These are phyloP conservation scores for Cutaneotrichosporon mucoides DNA, from an alignment of 1,284 basidiomycete species.

Conservation along the genomic window DNA sequence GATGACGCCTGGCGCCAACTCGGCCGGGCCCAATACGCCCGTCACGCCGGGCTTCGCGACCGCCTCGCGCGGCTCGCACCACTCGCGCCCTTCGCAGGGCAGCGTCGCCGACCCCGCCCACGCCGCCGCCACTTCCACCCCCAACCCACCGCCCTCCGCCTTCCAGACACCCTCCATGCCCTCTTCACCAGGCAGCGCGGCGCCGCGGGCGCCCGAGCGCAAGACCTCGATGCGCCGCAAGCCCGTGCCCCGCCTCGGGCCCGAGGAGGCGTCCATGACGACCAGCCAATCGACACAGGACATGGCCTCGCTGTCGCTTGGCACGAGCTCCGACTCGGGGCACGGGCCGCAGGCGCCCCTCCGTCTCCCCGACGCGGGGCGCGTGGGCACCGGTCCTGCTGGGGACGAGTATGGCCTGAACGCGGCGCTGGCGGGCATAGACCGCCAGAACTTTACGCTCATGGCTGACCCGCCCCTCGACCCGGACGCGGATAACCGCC, in stretches of 20 bases:
- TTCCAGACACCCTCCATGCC: background rate
- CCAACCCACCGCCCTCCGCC: background rate
- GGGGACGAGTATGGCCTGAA: constrained; percentile 14
- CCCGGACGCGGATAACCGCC: background rate
- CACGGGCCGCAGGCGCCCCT: background rate
- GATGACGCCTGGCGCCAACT: too few relatives aligned
- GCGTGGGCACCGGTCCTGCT: background rate
- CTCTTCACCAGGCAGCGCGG: background rate
- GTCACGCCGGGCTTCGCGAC: constrained; percentile 1
- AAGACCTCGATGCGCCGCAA: constrained; percentile 19
- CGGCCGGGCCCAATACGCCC: constrained; percentile 2
- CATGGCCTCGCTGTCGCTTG: background rate
- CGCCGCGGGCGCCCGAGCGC: constrained; percentile 4
- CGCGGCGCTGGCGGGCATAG: constrained; percentile 9
- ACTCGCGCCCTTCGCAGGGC: background rate
- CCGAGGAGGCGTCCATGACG: background rate
- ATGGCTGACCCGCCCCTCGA: constrained; percentile 19
- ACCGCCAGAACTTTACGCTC: constrained; percentile 9
- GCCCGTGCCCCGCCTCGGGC: constrained; percentile 17
- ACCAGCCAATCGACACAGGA: background rate
- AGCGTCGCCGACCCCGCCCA: background rate
- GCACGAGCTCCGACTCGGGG: background rate
- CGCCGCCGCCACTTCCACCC: background rate
- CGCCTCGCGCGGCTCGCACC: background rate
- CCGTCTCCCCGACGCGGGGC: background rate